phyloP scores from a whole-genome alignment of 306 rosid species.

The Senna siamea region DNA sequence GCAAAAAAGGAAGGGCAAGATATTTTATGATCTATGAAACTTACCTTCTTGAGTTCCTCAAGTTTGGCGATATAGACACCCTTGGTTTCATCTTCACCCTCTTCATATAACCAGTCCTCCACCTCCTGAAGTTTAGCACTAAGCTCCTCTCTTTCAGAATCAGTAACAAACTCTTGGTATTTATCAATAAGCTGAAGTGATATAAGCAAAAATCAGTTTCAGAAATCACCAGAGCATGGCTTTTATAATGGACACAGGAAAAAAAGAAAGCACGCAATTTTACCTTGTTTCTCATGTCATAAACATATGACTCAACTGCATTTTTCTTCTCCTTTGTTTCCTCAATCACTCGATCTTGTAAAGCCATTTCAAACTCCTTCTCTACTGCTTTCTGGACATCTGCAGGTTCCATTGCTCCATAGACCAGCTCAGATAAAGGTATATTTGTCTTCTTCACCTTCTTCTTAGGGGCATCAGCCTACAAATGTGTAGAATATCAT shows the following conservation, averaged over 20 bases:
- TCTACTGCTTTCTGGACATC: slow-evolving; percentile 89
- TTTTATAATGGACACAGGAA: slow-evolving; percentile 13
- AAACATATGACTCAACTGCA: slow-evolving; percentile 94
- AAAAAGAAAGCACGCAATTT: not conserved
- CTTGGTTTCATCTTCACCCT: slow-evolving; percentile 94
- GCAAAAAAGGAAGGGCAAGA: not conserved
- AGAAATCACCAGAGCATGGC: slow-evolving; percentile 1
- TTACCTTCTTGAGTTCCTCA: slow-evolving; percentile 87
- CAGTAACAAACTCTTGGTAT: slow-evolving; percentile 73
- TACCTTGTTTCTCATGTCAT: slow-evolving; percentile 96
- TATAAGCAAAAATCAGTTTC: slow-evolving; percentile 29
- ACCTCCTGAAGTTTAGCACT: slow-evolving; percentile 72
- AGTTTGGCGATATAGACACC: slow-evolving; percentile 93
- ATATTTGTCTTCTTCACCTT: slow-evolving; percentile 82
- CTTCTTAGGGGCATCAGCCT: slow-evolving; percentile 79
- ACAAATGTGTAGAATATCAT: slow-evolving; percentile 19
- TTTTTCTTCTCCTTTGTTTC: slow-evolving; percentile 97
- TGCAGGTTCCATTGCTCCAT: slow-evolving; percentile 65
- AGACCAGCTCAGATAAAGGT: slow-evolving; percentile 68
- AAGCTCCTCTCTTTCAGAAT: slow-evolving; percentile 72
- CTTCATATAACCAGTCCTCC: slow-evolving; percentile 96
- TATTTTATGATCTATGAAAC: not conserved
- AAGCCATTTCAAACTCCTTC: slow-evolving; percentile 95
- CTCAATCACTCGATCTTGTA: slow-evolving; percentile 97
- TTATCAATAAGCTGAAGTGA: slow-evolving; percentile 76